A percentile compares a stretch with the other conserved stretches of the same genome.
Evolutionary conservation across 768 basidiomycete genomes (phyloP).

Genomic region (Lactifluus hygrophoroides): DNA sequence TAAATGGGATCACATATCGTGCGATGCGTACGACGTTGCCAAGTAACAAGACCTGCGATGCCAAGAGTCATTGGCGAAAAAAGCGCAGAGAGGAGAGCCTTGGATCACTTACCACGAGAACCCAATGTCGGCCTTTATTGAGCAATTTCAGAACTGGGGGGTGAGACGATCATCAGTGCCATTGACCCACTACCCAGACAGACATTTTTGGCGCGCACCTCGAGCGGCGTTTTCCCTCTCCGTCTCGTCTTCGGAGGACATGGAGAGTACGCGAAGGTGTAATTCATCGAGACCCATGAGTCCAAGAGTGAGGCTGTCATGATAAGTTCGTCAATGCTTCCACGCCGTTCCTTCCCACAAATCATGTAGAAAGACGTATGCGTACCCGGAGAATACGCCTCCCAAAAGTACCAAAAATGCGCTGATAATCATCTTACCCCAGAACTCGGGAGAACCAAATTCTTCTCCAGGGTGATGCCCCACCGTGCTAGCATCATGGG

Average conservation of each 20-base stretch:
- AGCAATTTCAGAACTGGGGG: constrained; percentile 39
- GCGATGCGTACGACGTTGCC: constrained; percentile 66
- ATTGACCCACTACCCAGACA: not conserved
- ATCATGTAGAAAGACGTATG: no score
- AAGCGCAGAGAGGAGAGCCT: constrained; percentile 11
- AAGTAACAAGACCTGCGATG: constrained; percentile 63
- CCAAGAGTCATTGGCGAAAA: not conserved
- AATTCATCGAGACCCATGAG: constrained; percentile 92
- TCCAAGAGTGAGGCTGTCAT: constrained; percentile 75
- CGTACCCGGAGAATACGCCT: constrained; percentile 89
- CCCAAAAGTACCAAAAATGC: constrained; percentile 68
- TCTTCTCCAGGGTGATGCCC: constrained; percentile 25
- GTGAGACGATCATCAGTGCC: not conserved
- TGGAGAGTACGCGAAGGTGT: constrained; percentile 76
- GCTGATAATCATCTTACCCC: constrained; percentile 62
- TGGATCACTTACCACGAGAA: constrained; percentile 60
- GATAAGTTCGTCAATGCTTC: no score
- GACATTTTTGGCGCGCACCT: constrained; percentile 34
- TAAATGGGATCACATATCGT: not conserved
- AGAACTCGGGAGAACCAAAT: constrained; percentile 58
- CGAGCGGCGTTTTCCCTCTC: constrained; percentile 65
- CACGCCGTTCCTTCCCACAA: no score
- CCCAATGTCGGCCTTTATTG: constrained; percentile 60
- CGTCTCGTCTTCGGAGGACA: constrained; percentile 63
- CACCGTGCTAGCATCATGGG: not conserved